Conservation (phyloP, 2,329 filamentous ascomycete genomes). For the Monosporascus sp. region DNA sequence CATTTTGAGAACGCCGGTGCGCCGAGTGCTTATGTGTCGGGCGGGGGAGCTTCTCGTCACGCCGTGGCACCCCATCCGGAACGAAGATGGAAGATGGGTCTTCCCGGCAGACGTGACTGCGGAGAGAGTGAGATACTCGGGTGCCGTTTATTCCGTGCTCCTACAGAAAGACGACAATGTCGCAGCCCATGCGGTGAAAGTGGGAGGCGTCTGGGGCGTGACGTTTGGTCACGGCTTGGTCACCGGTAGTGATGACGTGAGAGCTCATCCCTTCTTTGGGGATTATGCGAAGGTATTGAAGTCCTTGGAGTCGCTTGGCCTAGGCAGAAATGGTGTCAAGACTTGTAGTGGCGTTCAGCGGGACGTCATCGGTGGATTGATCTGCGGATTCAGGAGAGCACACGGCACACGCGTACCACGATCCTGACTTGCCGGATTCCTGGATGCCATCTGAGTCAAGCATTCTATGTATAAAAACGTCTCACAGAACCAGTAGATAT, state of each 20-base stretch:
- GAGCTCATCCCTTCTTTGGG: constrained; percentile 51
- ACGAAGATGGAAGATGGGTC: constrained; percentile 33
- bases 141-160: constrained; percentile 51
- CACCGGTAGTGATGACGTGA: constrained; percentile 29
- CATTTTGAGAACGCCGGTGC: constrained; percentile 45
- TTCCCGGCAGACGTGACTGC: constrained; percentile 39
- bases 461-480: too few relatives aligned
- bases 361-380: too few relatives aligned
- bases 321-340: too few relatives aligned
- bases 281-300: constrained; percentile 38
- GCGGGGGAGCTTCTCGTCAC: constrained; percentile 47
- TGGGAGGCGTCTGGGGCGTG: constrained; percentile 46
- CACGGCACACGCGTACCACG: too few relatives aligned
- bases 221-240: constrained; percentile 53
- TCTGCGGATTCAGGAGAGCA: too few relatives aligned
- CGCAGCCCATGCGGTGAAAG: constrained; percentile 44
- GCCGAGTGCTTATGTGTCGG: constrained; percentile 34
- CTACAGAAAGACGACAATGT: constrained; percentile 39
- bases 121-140: constrained; percentile 36
- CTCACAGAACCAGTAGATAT: too few relatives aligned
- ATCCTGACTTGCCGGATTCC: too few relatives aligned
- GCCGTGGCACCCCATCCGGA: constrained; percentile 53
- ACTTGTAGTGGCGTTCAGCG: too few relatives aligned
- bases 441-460: too few relatives aligned
- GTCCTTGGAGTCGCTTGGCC: not conserved